Evolutionary conservation across 1,139 yeast genomes (phyloP).

Genomic region (Suhomyces bolitotheri): DNA sequence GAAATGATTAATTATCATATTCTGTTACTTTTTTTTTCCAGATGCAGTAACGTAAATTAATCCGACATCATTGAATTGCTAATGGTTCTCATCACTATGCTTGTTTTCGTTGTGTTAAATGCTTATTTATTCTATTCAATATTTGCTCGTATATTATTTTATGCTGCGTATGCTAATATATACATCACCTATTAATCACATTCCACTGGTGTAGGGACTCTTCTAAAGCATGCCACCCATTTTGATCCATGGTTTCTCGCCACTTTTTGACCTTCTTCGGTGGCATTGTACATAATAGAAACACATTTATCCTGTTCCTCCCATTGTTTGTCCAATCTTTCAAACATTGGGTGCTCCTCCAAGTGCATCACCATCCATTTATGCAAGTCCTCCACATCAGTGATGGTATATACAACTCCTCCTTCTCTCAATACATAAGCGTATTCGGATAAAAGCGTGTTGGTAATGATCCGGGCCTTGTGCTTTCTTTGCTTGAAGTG

Average conservation of each 20-base stretch:
- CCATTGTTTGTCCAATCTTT: constrained; percentile 77
- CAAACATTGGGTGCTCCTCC: constrained; percentile 87
- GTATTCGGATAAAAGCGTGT: constrained; percentile 83
- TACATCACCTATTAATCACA: constrained; percentile 21
- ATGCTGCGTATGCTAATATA: constrained; percentile 12
- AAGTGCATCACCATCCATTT: constrained; percentile 95
- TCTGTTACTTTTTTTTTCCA: too few relatives aligned
- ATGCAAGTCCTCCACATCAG: constrained; percentile 93
- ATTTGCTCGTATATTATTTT: constrained; percentile 11
- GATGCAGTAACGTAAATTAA: too few relatives aligned
- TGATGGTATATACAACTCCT: constrained; percentile 89
- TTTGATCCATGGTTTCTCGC: constrained; percentile 84
- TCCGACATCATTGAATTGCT: too few relatives aligned
- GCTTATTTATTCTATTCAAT: constrained; percentile 12
- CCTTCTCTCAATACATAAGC: constrained; percentile 87
- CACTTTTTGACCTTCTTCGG: constrained; percentile 98
- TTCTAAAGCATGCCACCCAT: constrained; percentile 82
- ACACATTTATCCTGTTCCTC: constrained; percentile 81
- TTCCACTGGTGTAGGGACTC: constrained; percentile 62
- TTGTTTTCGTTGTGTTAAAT: too few relatives aligned
- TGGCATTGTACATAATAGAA: constrained; percentile 79
- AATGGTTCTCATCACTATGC: too few relatives aligned
- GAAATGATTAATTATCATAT: constrained; percentile 6
- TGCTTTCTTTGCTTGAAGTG: constrained; percentile 97
- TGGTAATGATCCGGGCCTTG: constrained; percentile 93